Percentiles rank a stretch among this genome's conserved stretches.
phyloP scores from a whole-genome alignment of 768 basidiomycete genomes.

The Psilocybe cubensis region DNA sequence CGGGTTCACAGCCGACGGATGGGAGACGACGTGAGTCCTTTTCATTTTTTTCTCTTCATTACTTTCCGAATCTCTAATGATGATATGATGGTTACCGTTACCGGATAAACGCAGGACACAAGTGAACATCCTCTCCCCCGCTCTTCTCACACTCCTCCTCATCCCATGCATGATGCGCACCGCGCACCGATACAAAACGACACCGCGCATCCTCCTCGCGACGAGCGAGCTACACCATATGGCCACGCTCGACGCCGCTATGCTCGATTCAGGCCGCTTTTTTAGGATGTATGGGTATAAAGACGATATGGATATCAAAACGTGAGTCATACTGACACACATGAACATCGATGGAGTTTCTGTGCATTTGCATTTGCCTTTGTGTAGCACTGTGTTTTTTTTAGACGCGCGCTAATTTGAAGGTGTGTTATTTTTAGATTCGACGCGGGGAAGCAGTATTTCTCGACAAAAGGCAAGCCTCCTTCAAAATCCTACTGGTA shows the following conservation, averaged over 20 bases:
- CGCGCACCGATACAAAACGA: slow-evolving; percentile 29
- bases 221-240: slow-evolving; percentile 47
- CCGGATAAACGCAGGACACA: slow-evolving; percentile 48
- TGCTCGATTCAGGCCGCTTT: slow-evolving; percentile 29
- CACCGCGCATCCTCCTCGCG: slow-evolving; percentile 44
- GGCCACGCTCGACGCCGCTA: slow-evolving; percentile 23
- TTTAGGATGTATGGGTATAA: slow-evolving; percentile 34
- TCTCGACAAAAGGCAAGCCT: slow-evolving; percentile 3
- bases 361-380: background rate
- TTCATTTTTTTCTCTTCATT: background rate
- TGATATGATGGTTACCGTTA: too few species aligned
- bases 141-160: slow-evolving; percentile 43
- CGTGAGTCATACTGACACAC: slow-evolving; percentile 24
- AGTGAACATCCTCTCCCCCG: slow-evolving; percentile 46
- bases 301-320: slow-evolving; percentile 28
- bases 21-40: slow-evolving; percentile 39
- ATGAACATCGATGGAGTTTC: background rate
- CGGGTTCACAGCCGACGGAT: slow-evolving; percentile 36
- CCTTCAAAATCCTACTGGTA: background rate
- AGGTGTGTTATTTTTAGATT: too few species aligned
- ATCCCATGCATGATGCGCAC: slow-evolving; percentile 47
- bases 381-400: too few species aligned
- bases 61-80: too few species aligned
- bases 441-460: background rate
- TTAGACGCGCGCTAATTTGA: too few species aligned